Percentiles rank a stretch among this genome's conserved stretches.
These are phyloP conservation scores for Malassezia cuniculi DNA, from an alignment of 1,284 basidiomycete species.

Conservation along the genomic window DNA sequence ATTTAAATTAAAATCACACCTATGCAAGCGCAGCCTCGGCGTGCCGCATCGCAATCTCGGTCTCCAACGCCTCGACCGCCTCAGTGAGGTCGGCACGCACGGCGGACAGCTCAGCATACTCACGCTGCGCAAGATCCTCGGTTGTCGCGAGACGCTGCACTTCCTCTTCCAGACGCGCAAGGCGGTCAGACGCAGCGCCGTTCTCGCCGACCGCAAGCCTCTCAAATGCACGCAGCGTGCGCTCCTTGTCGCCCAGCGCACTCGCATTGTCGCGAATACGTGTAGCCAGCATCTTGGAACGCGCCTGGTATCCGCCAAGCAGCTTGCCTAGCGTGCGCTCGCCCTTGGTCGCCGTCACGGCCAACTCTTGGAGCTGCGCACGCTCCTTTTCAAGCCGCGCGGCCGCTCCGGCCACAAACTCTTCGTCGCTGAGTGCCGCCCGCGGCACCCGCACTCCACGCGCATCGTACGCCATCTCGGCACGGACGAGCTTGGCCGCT, in stretches of 20 bases:
- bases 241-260: conserved; percentile 17
- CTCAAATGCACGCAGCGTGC: conserved; percentile 27
- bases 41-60: conserved; percentile 39
- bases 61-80: conserved; percentile 27
- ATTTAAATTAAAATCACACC: too few relatives aligned
- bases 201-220: conserved; percentile 26
- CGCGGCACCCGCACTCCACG: conserved; percentile 56
- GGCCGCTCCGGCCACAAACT: conserved; percentile 57
- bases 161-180: conserved; percentile 25
- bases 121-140: conserved; percentile 26
- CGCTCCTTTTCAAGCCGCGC: conserved; percentile 56
- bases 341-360: conserved; percentile 64
- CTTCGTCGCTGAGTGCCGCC: conserved; percentile 51
- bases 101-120: conserved; percentile 24
- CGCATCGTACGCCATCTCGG: conserved; percentile 56
- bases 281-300: conserved; percentile 59
- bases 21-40: conserved; percentile 23
- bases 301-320: conserved; percentile 77
- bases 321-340: conserved; percentile 83
- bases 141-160: conserved; percentile 23
- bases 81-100: conserved; percentile 20
- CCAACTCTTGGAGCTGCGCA: conserved; percentile 68
- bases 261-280: conserved; percentile 17
- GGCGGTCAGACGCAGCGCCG: conserved; percentile 24
- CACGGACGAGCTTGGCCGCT: conserved; percentile 46